Conservation (phyloP, 805 yeast species). For the Wickerhamiella spandovensis region DNA sequence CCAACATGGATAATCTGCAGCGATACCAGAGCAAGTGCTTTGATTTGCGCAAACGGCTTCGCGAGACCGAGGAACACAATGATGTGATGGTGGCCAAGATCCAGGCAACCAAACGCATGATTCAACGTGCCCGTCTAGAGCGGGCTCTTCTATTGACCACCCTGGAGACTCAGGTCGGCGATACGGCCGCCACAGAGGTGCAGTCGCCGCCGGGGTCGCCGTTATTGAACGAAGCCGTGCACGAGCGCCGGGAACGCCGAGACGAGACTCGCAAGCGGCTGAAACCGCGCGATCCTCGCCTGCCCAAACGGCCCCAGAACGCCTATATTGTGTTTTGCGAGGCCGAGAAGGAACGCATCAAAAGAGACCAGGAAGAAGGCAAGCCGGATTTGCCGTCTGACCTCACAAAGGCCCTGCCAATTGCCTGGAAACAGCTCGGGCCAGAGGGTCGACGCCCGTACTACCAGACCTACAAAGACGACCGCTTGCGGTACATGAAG, state of each 20-base stretch:
- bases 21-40: constrained; percentile 47
- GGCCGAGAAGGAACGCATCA: constrained; percentile 61
- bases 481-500: constrained; percentile 55
- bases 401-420: constrained; percentile 65
- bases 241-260: neutral
- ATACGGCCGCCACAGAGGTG: constrained; percentile 11
- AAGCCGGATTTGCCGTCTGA: constrained; percentile 30
- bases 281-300: constrained; percentile 59
- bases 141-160: constrained; percentile 69
- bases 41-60: constrained; percentile 55
- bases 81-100: constrained; percentile 65
- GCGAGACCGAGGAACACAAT: constrained; percentile 63
- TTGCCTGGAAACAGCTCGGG: constrained; percentile 67
- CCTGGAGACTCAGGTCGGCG: constrained; percentile 36
- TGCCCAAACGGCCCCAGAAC: constrained; percentile 82
- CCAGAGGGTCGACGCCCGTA: constrained; percentile 60
- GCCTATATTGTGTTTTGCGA: constrained; percentile 85
- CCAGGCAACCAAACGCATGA: constrained; percentile 58
- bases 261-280: constrained; percentile 14
- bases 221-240: neutral
- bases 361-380: constrained; percentile 35
- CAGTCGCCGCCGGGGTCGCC: constrained; percentile 13
- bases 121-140: constrained; percentile 70
- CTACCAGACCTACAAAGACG: constrained; percentile 63
- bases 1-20: neutral